Evolutionary conservation across 148 eudicot species (phyloP).

Genomic region (Fagopyrum esculentum): DNA sequence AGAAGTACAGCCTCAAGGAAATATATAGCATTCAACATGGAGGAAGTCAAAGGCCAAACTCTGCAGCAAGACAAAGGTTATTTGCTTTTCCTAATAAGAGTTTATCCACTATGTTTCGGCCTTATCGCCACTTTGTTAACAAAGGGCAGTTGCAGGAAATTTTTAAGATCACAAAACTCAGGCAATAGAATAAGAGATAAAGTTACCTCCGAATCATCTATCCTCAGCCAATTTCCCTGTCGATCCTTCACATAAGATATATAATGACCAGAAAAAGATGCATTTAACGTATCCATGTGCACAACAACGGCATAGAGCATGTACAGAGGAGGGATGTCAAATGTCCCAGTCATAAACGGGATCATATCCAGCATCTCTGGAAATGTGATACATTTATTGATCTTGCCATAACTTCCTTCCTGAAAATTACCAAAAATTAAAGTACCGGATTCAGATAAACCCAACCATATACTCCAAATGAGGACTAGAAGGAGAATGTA

Average conservation of each 20-base stretch:
- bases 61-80: background rate
- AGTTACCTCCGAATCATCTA: conserved; percentile 82
- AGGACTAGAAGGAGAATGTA: conserved; percentile 7
- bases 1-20: background rate
- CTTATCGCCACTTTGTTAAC: too few relatives aligned
- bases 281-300: conserved; percentile 84
- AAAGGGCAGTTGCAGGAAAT: background rate
- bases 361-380: conserved; percentile 93
- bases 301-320: conserved; percentile 86
- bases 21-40: background rate
- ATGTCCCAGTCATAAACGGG: conserved; percentile 84
- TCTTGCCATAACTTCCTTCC: conserved; percentile 93
- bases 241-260: conserved; percentile 80
- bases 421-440: conserved; percentile 17
- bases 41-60: background rate
- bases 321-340: conserved; percentile 83
- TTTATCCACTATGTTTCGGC: too few relatives aligned
- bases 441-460: background rate
- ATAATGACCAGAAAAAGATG: conserved; percentile 95
- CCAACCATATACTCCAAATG: background rate
- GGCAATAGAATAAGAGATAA: background rate
- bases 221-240: conserved; percentile 76
- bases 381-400: conserved; percentile 79
- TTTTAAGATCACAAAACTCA: background rate
- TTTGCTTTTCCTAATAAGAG: background rate